Conservation (phyloP, 2,329 filamentous ascomycete species). For the Sordariomycetes sp. region DNA sequence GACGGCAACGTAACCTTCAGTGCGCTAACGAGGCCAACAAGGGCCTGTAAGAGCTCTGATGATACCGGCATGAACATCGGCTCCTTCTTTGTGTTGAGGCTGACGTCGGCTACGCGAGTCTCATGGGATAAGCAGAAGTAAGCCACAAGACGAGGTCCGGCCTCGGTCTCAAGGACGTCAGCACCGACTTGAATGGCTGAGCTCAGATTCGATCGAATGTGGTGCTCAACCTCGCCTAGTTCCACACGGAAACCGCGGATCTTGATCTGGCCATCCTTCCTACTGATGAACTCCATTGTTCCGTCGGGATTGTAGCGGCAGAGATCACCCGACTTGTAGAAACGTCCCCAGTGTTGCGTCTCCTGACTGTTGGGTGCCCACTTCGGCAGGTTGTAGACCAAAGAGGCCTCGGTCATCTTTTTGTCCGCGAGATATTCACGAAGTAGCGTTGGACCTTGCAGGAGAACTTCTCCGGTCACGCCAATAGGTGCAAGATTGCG, state of each 20-base stretch:
- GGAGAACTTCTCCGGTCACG: constrained; percentile 18
- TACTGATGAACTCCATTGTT: constrained; percentile 16
- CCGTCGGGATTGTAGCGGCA: constrained; percentile 17
- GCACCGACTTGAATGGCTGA: constrained; percentile 10
- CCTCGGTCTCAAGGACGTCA: constrained; percentile 11
- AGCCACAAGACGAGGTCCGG: constrained; percentile 31
- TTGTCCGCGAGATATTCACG: constrained; percentile 36
- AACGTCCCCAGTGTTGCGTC: constrained; percentile 18
- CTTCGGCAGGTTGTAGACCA: neutral
- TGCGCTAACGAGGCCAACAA: neutral
- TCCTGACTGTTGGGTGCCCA: constrained; percentile 1
- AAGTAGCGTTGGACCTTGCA: constrained; percentile 33
- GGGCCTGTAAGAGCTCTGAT: neutral
- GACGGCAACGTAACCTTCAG: neutral
- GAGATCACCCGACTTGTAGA: constrained; percentile 26
- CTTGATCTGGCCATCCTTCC: constrained; percentile 41
- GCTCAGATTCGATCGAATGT: constrained; percentile 3
- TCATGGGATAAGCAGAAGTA: constrained; percentile 22
- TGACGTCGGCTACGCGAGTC: too few species aligned
- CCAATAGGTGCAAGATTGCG: constrained; percentile 10
- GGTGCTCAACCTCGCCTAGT: constrained; percentile 18
- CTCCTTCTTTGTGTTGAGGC: neutral
- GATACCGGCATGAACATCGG: neutral
- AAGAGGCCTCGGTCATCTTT: constrained; percentile 27
- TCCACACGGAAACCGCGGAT: constrained; percentile 40